A percentile compares a stretch with the other conserved stretches of the same genome.
Evolutionary conservation across 768 basidiomycete genomes (phyloP).

Genomic region (Termitomyces eurrhizus): DNA sequence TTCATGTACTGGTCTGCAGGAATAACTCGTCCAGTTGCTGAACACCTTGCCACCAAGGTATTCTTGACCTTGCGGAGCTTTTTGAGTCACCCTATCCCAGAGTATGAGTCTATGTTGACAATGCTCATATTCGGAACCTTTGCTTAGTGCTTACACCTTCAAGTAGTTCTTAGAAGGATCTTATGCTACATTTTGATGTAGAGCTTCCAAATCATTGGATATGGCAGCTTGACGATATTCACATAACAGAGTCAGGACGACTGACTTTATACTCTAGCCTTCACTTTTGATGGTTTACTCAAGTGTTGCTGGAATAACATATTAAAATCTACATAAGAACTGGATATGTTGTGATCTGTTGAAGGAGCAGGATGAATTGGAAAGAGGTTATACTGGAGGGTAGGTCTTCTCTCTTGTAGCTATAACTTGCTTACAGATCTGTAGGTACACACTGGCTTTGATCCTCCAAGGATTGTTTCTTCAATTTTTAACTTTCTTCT

Average conservation of each 20-base stretch:
- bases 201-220: constrained; percentile 37
- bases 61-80: constrained; percentile 59
- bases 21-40: constrained; percentile 83
- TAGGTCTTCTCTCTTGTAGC: constrained; percentile 11
- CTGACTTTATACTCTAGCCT: constrained; percentile 24
- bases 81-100: constrained; percentile 39
- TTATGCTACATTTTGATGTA: constrained; percentile 39
- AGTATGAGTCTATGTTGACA: constrained; percentile 36
- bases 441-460: constrained; percentile 39
- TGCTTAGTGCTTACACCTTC: constrained; percentile 42
- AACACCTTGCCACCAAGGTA: constrained; percentile 79
- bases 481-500: constrained; percentile 17
- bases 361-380: constrained; percentile 22
- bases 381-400: constrained; percentile 35
- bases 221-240: constrained; percentile 5
- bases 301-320: constrained; percentile 32
- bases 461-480: constrained; percentile 43
- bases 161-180: constrained; percentile 40
- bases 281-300: constrained; percentile 30
- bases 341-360: constrained; percentile 43
- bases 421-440: neutral
- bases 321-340: constrained; percentile 35
- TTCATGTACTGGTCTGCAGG: constrained; percentile 89
- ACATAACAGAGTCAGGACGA: neutral
- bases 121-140: constrained; percentile 36